Evolutionary conservation across 2,329 filamentous ascomycete genomes (phyloP).

Genomic region (Trichophyton equinum): DNA sequence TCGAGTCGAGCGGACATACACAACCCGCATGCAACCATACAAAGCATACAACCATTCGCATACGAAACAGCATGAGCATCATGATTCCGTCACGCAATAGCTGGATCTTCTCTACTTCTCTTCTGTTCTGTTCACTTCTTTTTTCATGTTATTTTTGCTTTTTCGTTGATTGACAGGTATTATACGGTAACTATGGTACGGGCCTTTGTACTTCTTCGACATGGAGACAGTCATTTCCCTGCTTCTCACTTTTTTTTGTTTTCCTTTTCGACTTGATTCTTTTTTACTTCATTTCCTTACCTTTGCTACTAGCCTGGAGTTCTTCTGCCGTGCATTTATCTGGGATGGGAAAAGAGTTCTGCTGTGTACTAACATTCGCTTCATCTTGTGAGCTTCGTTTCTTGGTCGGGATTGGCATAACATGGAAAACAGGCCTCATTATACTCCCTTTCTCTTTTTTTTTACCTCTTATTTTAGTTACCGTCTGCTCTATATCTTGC

Average conservation of each 20-base stretch:
- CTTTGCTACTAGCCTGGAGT: background rate
- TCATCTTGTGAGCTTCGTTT: background rate
- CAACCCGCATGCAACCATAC: background rate
- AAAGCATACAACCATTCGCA: background rate
- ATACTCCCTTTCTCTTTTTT: background rate
- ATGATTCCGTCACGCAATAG: background rate
- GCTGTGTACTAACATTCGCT: background rate
- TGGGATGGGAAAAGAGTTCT: background rate
- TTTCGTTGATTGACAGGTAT: background rate
- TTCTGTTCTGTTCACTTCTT: background rate
- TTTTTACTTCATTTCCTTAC: too few species aligned
- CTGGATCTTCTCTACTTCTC: background rate
- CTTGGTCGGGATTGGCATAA: background rate
- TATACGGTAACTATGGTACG: background rate
- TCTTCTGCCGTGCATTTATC: background rate
- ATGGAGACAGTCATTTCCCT: background rate
- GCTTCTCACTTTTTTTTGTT: background rate
- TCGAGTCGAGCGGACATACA: background rate
- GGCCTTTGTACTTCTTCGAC: background rate
- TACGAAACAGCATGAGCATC: background rate
- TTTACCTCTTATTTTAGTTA: background rate
- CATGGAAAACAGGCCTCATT: background rate
- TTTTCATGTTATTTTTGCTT: background rate
- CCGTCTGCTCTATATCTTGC: background rate
- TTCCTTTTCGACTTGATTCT: background rate